Conservation (phyloP, 257 asterid species). For the Echites panduratus region DNA sequence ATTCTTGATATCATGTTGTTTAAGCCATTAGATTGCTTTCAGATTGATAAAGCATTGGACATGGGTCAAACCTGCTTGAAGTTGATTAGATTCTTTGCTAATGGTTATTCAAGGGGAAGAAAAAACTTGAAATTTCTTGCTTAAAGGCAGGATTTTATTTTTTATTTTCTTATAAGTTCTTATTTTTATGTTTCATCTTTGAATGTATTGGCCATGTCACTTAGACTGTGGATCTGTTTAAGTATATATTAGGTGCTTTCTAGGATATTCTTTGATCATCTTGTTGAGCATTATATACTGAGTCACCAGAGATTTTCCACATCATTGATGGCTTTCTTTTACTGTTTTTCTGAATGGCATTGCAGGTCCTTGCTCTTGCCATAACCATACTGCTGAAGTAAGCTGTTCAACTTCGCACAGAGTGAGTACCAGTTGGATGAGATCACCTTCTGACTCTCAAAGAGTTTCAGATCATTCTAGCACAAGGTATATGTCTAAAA, state of each 20-base stretch:
- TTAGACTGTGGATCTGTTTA: not conserved
- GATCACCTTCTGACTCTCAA: slow-evolving; percentile 38
- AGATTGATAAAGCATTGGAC: not conserved
- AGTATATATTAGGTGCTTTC: not conserved
- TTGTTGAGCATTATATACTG: not conserved
- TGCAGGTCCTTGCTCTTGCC: slow-evolving; percentile 41
- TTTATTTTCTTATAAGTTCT: not conserved
- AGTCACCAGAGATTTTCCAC: not conserved
- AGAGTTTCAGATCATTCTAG: slow-evolving; percentile 40
- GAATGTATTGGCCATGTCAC: not conserved
- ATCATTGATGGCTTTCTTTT: not conserved
- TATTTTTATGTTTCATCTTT: not conserved
- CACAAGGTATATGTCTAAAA: slow-evolving; percentile 40
- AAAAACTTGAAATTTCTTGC: not conserved
- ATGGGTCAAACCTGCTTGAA: not conserved
- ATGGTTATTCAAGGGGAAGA: not conserved
- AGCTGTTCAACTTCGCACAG: slow-evolving; percentile 51
- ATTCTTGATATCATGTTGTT: not conserved
- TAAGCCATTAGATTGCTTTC: not conserved
- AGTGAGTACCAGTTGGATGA: slow-evolving; percentile 33
- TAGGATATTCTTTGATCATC: not conserved
- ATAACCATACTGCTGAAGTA: slow-evolving; percentile 42
- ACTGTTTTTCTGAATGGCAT: slow-evolving; percentile 16
- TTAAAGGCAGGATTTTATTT: not conserved
- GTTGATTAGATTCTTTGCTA: not conserved